Percentiles rank a stretch among this genome's conserved stretches.
Conservation (phyloP, 2,329 filamentous ascomycete species). For the Arthrinium puccinioides region DNA sequence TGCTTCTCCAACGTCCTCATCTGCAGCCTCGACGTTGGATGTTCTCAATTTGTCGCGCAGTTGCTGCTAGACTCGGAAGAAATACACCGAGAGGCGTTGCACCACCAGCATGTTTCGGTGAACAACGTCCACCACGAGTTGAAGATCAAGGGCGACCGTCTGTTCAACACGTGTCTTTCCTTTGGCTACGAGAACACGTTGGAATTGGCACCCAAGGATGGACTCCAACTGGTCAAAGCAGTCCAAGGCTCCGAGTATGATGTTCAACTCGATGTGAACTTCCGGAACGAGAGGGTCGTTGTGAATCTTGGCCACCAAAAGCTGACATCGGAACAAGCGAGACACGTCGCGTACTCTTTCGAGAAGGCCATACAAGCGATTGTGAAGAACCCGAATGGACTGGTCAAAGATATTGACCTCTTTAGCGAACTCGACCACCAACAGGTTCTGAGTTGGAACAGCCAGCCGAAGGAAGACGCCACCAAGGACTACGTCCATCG, state of each 20-base stretch:
- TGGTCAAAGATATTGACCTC: constrained; percentile 39
- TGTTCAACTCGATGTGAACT: constrained; percentile 36
- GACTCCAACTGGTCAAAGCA: constrained; percentile 27
- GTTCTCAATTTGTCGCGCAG: constrained; percentile 14
- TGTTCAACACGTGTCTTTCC: constrained; percentile 46
- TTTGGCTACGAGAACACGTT: constrained; percentile 32
- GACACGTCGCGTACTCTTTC: constrained; percentile 44
- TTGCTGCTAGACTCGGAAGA: constrained; percentile 17
- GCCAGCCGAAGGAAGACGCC: constrained; percentile 32
- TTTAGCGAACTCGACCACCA: constrained; percentile 49
- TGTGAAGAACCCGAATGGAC: constrained; percentile 30
- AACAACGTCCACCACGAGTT: constrained; percentile 40
- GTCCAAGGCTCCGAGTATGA: constrained; percentile 40
- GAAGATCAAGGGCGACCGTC: constrained; percentile 27
- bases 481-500: constrained; percentile 36
- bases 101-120: constrained; percentile 38
- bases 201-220: constrained; percentile 16
- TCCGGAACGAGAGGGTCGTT: constrained; percentile 31
- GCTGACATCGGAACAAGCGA: constrained; percentile 33
- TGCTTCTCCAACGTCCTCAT: constrained; percentile 30
- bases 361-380: constrained; percentile 42
- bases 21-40: constrained; percentile 13
- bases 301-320: constrained; percentile 37
- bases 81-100: constrained; percentile 17
- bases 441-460: constrained; percentile 46